phyloP scores from a whole-genome alignment of 306 rosid species.

The Vicia faba region DNA sequence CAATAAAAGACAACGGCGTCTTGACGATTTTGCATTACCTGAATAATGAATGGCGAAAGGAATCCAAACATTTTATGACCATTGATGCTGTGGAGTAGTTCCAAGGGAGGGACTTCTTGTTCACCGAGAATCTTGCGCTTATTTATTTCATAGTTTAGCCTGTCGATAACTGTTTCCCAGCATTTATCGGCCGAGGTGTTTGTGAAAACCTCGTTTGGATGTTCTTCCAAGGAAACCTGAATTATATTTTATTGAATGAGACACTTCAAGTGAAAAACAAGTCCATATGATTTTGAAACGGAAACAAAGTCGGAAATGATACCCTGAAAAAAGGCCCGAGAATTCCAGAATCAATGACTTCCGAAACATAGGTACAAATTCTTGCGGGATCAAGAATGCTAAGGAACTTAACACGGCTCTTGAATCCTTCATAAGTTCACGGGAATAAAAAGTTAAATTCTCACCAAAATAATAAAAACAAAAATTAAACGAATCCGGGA shows the following conservation, averaged over 20 bases:
- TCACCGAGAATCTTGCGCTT: slow-evolving; percentile 44
- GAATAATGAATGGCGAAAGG: slow-evolving; percentile 55
- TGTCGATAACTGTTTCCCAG: slow-evolving; percentile 66
- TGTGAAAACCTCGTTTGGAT: slow-evolving; percentile 55
- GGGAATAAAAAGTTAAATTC: slow-evolving; percentile 36
- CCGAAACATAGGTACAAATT: slow-evolving; percentile 65
- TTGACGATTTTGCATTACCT: slow-evolving; percentile 51
- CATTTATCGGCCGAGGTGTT: slow-evolving; percentile 58
- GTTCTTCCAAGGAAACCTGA: slow-evolving; percentile 80
- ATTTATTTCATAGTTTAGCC: slow-evolving; percentile 52
- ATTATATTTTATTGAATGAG: slow-evolving; percentile 29
- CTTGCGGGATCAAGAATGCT: slow-evolving; percentile 69
- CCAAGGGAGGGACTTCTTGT: slow-evolving; percentile 42
- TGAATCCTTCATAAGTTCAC: slow-evolving; percentile 65
- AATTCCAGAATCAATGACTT: slow-evolving; percentile 77
- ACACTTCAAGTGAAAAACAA: slow-evolving; percentile 31
- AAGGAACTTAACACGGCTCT: slow-evolving; percentile 66
- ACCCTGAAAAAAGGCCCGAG: slow-evolving; percentile 93
- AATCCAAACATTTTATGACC: slow-evolving; percentile 91
- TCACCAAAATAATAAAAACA: not conserved
- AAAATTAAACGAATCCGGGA: not conserved
- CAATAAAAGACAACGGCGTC: not conserved
- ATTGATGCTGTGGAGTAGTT: slow-evolving; percentile 46
- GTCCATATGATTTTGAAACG: slow-evolving; percentile 20
- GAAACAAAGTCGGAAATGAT: slow-evolving; percentile 31